Conservation (phyloP, 345 rosid genomes). For the Stellera chamaejasme region DNA sequence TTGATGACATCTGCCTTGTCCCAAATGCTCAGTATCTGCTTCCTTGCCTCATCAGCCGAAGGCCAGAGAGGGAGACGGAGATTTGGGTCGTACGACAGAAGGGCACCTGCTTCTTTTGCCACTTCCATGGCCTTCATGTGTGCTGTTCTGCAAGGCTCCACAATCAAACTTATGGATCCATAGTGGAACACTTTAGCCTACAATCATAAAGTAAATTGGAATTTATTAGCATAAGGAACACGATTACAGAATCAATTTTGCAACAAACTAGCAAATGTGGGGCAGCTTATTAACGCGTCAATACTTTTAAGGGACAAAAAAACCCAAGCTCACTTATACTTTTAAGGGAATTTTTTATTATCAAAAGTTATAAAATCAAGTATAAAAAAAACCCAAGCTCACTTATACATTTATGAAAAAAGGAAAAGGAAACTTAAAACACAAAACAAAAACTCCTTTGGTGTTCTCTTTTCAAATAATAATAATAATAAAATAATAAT, state of each 20-base stretch:
- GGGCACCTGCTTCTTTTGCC: conserved; percentile 47
- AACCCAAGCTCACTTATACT: too few relatives aligned
- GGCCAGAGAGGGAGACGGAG: conserved; percentile 52
- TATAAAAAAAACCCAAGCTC: too few relatives aligned
- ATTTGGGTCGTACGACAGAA: conserved; percentile 63
- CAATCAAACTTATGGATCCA: conserved; percentile 66
- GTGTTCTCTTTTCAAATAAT: too few relatives aligned
- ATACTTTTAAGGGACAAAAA: too few relatives aligned
- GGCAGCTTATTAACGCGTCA: too few relatives aligned
- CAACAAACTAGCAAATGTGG: neutral
- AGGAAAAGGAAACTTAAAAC: neutral
- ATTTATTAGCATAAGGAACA: neutral
- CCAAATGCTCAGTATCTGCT: conserved; percentile 61
- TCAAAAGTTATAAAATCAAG: too few relatives aligned
- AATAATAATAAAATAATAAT: too few relatives aligned
- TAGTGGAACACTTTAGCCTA: conserved; percentile 58
- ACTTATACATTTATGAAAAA: neutral
- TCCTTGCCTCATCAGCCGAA: conserved; percentile 44
- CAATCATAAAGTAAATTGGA: conserved; percentile 1
- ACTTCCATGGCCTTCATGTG: conserved; percentile 51
- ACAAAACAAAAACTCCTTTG: too few relatives aligned
- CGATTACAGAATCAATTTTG: neutral
- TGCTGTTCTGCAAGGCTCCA: conserved; percentile 58
- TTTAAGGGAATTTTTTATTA: too few relatives aligned
- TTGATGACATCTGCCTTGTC: conserved; percentile 52